A percentile compares a stretch with the other conserved stretches of the same genome.
phyloP scores from a whole-genome alignment of 2,329 filamentous ascomycete species.

The Aplosporella prunicola region DNA sequence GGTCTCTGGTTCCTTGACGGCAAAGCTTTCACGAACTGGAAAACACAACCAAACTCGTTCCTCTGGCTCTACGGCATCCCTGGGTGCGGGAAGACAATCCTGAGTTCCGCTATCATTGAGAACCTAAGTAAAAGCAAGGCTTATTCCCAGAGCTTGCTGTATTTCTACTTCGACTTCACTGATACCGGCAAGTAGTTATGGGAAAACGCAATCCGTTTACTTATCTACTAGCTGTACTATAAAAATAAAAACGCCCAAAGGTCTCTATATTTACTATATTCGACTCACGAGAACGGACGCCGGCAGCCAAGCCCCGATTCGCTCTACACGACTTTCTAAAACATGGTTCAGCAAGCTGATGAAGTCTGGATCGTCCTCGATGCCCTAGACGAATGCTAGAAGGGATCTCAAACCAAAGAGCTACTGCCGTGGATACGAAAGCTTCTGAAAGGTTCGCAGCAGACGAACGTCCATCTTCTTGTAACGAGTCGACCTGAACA shows the following conservation, averaged over 20 bases:
- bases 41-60: constrained; percentile 16
- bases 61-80: constrained; percentile 20
- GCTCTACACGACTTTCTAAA: constrained; percentile 16
- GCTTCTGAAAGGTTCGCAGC: too few relatives aligned
- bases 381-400: constrained; percentile 22
- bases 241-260: too few relatives aligned
- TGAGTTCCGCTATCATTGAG: not conserved
- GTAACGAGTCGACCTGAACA: too few relatives aligned
- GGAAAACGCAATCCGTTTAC: constrained; percentile 28
- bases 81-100: constrained; percentile 2
- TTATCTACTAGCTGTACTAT: constrained; percentile 31
- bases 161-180: constrained; percentile 21
- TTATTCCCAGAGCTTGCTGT: not conserved
- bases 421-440: too few relatives aligned
- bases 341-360: constrained; percentile 19
- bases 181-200: constrained; percentile 26
- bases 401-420: too few relatives aligned
- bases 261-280: too few relatives aligned
- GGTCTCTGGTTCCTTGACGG: constrained; percentile 23
- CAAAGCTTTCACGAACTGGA: constrained; percentile 19
- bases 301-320: constrained; percentile 17
- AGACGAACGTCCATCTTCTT: too few relatives aligned
- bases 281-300: constrained; percentile 15
- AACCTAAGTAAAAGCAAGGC: not conserved
- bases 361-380: constrained; percentile 18